A percentile compares a stretch with the other conserved stretches of the same genome.
Conservation (phyloP, 192 early-diverging fungal genomes). For the Coemansia sp. region DNA sequence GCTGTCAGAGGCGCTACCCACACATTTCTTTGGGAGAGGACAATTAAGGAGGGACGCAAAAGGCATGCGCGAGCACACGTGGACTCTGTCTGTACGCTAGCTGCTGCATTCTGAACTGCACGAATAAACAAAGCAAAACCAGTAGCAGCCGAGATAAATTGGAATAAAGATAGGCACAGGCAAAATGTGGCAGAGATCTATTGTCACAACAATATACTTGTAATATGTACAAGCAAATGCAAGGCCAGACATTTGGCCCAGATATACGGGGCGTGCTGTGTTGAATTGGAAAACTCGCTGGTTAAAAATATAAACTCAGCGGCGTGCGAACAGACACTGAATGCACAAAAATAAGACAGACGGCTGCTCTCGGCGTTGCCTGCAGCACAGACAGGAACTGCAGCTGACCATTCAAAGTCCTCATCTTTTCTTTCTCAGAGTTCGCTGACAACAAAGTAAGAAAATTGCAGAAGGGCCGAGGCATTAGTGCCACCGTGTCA, state of each 20-base stretch:
- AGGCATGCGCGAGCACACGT: neutral
- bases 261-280: no score
- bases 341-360: no score
- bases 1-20: neutral
- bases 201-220: neutral
- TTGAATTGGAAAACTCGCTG: no score
- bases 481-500: constrained; percentile 8
- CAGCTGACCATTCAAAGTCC: neutral
- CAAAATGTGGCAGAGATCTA: neutral
- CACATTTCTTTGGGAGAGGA: neutral
- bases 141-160: neutral
- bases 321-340: no score
- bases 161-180: neutral
- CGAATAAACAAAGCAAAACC: neutral
- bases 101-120: neutral
- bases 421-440: neutral
- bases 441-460: no score
- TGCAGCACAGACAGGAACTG: neutral
- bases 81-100: neutral
- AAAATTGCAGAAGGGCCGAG: neutral
- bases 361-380: no score
- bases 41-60: neutral
- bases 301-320: no score
- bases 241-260: neutral
- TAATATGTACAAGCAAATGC: neutral